A percentile compares a stretch with the other conserved stretches of the same genome.
Evolutionary conservation across 257 asterid genomes (phyloP).

Genomic region (Solanum phureja): DNA sequence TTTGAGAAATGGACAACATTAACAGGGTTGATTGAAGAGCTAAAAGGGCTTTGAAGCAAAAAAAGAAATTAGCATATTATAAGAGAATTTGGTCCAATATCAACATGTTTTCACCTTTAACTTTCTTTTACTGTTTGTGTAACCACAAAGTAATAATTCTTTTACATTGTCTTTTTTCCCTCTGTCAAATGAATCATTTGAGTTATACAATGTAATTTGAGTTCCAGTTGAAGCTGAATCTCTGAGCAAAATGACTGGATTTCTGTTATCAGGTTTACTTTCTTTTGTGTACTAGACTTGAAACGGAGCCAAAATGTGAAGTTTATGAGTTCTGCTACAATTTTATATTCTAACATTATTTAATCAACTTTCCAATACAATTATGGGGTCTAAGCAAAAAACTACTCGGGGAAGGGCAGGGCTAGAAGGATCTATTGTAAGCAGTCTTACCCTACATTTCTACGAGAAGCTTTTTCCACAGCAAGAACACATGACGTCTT

Average conservation of each 20-base stretch:
- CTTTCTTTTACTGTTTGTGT: background rate
- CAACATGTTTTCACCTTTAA: background rate
- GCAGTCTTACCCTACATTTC: background rate
- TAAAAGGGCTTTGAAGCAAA: slow-evolving; percentile 68
- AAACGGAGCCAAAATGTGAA: background rate
- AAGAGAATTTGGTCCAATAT: background rate
- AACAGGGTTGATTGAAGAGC: slow-evolving; percentile 61
- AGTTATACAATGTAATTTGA: background rate
- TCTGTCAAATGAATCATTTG: background rate
- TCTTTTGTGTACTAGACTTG: background rate
- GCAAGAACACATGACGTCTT: background rate
- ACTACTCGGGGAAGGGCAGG: background rate
- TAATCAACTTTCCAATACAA: background rate
- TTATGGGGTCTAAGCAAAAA: background rate
- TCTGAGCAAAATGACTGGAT: background rate
- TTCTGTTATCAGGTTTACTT: background rate
- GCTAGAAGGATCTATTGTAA: background rate
- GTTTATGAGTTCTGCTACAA: background rate
- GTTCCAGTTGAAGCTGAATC: background rate
- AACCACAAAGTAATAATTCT: background rate
- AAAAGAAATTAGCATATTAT: background rate
- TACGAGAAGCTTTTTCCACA: background rate
- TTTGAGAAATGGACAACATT: slow-evolving; percentile 77
- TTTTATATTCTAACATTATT: background rate
- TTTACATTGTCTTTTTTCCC: background rate